phyloP scores from a whole-genome alignment of 192 early-diverging fungal genomes.

The Neocallimastix lanati region DNA sequence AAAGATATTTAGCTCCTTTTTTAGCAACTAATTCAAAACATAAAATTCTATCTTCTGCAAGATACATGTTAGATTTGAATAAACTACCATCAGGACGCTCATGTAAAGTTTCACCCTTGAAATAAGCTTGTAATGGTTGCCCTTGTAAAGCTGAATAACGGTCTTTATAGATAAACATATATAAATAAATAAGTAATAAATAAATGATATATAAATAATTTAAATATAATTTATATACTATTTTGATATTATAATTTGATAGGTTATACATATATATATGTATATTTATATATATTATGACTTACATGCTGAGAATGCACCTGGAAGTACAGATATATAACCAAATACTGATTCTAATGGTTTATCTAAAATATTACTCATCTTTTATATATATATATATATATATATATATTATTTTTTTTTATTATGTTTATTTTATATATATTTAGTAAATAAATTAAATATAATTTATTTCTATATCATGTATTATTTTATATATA shows the following conservation, averaged over 20 bases:
- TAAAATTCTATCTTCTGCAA: conserved; percentile 80
- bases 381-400: background rate
- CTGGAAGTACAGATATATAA: conserved; percentile 84
- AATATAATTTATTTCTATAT: conserved; percentile 10
- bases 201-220: too few species aligned
- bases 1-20: conserved; percentile 49
- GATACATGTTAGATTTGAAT: conserved; percentile 52
- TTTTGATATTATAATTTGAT: too few species aligned
- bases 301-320: conserved; percentile 53
- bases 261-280: too few species aligned
- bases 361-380: conserved; percentile 55
- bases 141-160: background rate
- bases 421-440: too few species aligned
- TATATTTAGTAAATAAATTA: conserved; percentile 18
- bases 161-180: background rate
- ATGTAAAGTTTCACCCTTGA: conserved; percentile 81
- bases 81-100: conserved; percentile 4
- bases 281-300: too few species aligned
- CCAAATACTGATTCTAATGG: conserved; percentile 78
- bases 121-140: conserved; percentile 58
- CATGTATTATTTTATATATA: too few species aligned
- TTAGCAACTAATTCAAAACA: conserved; percentile 84
- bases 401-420: too few species aligned
- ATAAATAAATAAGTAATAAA: too few species aligned
- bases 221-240: too few species aligned